Evolutionary conservation across 176 grass and related monocot genomes (phyloP).

Genomic region (Saccharum officinarum): DNA sequence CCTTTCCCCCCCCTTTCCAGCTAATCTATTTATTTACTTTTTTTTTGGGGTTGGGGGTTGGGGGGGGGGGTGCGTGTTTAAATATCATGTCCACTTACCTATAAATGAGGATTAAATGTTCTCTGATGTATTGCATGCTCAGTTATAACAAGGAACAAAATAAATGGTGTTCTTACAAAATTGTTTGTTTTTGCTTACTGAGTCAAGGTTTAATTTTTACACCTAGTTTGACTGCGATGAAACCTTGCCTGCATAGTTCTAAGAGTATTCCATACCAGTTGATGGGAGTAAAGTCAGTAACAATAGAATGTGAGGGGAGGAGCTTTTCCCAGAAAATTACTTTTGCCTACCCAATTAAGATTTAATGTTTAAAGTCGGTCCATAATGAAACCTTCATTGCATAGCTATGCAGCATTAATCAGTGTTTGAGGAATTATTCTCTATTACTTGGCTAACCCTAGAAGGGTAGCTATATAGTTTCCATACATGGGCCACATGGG

Average conservation of each 20-base stretch:
- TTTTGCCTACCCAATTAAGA: neutral
- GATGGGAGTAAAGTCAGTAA: neutral
- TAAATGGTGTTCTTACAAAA: neutral
- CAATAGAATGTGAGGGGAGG: slow-evolving; percentile 13
- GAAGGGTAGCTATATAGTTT: too few relatives aligned
- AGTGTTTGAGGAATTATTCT: too few relatives aligned
- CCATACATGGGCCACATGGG: too few relatives aligned
- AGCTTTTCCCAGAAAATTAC: neutral
- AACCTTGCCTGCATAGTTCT: neutral
- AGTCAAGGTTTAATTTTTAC: neutral
- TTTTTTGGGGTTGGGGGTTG: neutral
- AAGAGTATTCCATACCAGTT: slow-evolving; percentile 1
- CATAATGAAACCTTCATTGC: neutral
- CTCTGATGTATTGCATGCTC: neutral
- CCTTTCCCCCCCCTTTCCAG: neutral
- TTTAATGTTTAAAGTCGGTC: neutral
- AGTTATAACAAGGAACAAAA: neutral
- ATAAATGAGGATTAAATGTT: neutral
- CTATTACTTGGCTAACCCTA: too few relatives aligned
- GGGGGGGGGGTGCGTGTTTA: too few relatives aligned
- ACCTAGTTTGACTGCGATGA: neutral
- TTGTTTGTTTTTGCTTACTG: neutral
- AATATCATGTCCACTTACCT: neutral
- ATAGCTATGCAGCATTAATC: neutral
- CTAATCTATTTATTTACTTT: neutral